phyloP scores from a whole-genome alignment of 345 rosid genomes.

The Balakata baccata region DNA sequence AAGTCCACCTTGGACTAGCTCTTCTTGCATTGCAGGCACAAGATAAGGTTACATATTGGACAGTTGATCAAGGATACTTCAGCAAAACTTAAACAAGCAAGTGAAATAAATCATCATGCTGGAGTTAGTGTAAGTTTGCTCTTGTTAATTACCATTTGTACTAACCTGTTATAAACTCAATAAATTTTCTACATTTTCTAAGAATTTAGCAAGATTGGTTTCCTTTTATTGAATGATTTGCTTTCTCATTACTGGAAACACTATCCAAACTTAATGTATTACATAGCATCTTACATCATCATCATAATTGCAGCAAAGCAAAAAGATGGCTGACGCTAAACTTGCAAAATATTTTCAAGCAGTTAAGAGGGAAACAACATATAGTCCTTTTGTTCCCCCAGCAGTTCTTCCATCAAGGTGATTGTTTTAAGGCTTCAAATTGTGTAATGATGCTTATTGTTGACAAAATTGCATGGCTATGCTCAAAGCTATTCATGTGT shows the following conservation, averaged over 20 bases:
- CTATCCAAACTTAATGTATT: neutral
- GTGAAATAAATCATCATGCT: constrained; percentile 73
- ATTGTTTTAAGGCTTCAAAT: constrained; percentile 8
- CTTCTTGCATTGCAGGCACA: constrained; percentile 52
- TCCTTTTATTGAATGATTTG: neutral
- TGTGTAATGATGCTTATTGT: neutral
- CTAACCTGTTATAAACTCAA: neutral
- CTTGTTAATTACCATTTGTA: neutral
- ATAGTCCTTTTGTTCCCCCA: constrained; percentile 73
- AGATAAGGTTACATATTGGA: constrained; percentile 77
- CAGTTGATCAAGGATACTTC: constrained; percentile 89
- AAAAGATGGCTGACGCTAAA: constrained; percentile 93
- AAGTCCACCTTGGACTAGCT: constrained; percentile 9
- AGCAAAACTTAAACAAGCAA: constrained; percentile 86
- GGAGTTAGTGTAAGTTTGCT: constrained; percentile 52
- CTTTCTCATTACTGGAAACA: neutral
- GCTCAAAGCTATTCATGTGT: too few species aligned
- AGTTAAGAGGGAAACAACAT: constrained; percentile 91
- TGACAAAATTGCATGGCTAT: too few species aligned
- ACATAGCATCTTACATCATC: neutral
- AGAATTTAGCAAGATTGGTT: neutral
- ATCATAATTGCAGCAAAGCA: constrained; percentile 51
- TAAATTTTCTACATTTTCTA: too few species aligned
- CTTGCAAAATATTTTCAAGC: constrained; percentile 96
- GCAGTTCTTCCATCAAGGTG: constrained; percentile 65